Percentiles rank a stretch among this genome's conserved stretches.
Evolutionary conservation across 768 basidiomycete species (phyloP).

Genomic region (Suillus discolor): DNA sequence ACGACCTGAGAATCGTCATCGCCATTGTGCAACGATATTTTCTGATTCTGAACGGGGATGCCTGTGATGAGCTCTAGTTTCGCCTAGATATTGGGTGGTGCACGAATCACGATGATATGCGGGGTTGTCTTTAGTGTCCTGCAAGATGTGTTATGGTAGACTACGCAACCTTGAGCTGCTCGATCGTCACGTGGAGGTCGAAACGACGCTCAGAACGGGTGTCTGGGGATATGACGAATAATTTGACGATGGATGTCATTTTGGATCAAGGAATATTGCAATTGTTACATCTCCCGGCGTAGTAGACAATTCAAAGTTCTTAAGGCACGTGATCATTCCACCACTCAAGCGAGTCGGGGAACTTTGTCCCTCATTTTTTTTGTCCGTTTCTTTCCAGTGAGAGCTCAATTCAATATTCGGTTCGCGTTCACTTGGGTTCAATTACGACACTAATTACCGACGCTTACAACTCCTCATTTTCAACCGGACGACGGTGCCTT

Average conservation of each 20-base stretch:
- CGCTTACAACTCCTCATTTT: background rate
- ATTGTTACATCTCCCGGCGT: background rate
- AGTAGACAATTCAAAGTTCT: background rate
- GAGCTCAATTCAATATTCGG: slow-evolving; percentile 9
- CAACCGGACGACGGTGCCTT: background rate
- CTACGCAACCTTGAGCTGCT: slow-evolving; percentile 74
- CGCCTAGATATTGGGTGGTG: slow-evolving; percentile 39
- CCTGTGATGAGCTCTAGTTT: slow-evolving; percentile 94
- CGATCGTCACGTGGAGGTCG: slow-evolving; percentile 72
- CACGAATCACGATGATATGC: background rate
- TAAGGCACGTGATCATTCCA: background rate
- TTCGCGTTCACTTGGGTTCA: background rate
- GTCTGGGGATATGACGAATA: slow-evolving; percentile 85
- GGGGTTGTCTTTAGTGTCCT: slow-evolving; percentile 13
- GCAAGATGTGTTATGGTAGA: slow-evolving; percentile 9
- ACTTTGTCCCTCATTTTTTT: too few species aligned
- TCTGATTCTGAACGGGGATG: slow-evolving; percentile 74
- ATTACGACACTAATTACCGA: background rate
- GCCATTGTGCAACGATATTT: slow-evolving; percentile 62
- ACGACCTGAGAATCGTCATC: slow-evolving; percentile 53
- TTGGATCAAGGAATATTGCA: background rate
- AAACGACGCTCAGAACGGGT: slow-evolving; percentile 89
- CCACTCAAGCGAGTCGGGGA: too few species aligned
- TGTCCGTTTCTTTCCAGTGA: too few species aligned
- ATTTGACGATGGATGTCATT: slow-evolving; percentile 55